Percentiles rank a stretch among this genome's conserved stretches.
Evolutionary conservation across 495 filamentous ascomycete genomes (phyloP).

Genomic region (Podospora pseudocomata): DNA sequence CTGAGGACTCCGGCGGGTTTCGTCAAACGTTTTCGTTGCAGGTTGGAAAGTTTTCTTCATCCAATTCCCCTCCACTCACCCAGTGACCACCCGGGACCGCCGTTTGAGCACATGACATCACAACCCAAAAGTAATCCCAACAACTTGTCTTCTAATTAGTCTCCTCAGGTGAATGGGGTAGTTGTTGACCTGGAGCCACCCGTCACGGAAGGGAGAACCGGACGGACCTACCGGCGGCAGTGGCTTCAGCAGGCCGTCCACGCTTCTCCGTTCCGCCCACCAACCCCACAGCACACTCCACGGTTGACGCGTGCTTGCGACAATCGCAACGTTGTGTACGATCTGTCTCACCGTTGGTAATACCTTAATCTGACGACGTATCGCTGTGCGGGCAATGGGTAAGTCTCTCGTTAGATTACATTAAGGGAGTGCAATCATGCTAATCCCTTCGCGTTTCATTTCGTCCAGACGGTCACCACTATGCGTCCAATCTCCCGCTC

Average conservation of each 20-base stretch:
- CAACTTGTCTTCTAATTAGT: background rate
- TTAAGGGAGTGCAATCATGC: background rate
- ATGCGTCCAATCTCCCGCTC: background rate
- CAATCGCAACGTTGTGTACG: background rate
- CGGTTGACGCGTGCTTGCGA: background rate
- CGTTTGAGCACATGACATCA: constrained; percentile 7
- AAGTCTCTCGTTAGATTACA: background rate
- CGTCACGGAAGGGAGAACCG: background rate
- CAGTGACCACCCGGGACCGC: background rate
- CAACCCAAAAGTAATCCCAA: background rate
- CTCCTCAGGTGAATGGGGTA: background rate
- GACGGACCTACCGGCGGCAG: background rate
- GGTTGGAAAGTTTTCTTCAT: background rate
- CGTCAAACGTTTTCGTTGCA: background rate
- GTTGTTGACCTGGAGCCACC: background rate
- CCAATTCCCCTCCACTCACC: background rate
- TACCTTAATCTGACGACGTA: background rate
- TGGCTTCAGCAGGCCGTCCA: background rate
- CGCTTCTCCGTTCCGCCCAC: background rate
- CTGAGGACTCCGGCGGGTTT: background rate
- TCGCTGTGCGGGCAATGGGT: background rate
- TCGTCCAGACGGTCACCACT: background rate
- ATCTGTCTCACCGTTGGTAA: background rate
- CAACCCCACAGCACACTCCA: background rate
- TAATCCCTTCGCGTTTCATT: background rate